Evolutionary conservation across 225 moss, liverwort and hornwort genomes (phyloP).

Genomic region (Climacium dendroides): DNA sequence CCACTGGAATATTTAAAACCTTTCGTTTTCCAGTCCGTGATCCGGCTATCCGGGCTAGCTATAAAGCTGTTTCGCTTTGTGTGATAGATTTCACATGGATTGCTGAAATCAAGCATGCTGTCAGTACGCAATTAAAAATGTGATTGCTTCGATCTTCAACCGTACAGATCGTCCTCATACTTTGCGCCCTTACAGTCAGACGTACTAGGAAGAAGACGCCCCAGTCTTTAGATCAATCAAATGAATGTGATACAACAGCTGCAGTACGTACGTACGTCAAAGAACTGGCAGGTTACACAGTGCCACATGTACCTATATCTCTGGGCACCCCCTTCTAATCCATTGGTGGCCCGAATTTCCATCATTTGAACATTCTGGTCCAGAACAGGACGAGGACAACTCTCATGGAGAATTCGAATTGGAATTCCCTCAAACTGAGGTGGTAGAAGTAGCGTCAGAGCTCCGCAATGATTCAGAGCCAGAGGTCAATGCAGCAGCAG

Average conservation of each 20-base stretch:
- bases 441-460: background rate
- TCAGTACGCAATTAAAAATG: background rate
- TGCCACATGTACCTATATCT: background rate
- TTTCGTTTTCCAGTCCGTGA: background rate
- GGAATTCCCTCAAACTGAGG: background rate
- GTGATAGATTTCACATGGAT: background rate
- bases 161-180: background rate
- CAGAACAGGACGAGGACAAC: constrained; percentile 4
- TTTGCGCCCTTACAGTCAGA: background rate
- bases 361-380: background rate
- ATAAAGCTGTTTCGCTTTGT: background rate
- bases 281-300: background rate
- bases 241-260: background rate
- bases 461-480: constrained; percentile 4
- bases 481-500: background rate
- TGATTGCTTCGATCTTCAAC: background rate
- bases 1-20: background rate
- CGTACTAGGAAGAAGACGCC: background rate
- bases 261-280: background rate
- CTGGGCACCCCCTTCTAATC: background rate
- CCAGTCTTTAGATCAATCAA: background rate
- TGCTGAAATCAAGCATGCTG: background rate
- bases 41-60: background rate
- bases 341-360: background rate
- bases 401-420: background rate